Evolutionary conservation across 768 basidiomycete species (phyloP), one percentile per base, ranked within the genome.

Genomic region (Boletus sensibilis): DNA sequence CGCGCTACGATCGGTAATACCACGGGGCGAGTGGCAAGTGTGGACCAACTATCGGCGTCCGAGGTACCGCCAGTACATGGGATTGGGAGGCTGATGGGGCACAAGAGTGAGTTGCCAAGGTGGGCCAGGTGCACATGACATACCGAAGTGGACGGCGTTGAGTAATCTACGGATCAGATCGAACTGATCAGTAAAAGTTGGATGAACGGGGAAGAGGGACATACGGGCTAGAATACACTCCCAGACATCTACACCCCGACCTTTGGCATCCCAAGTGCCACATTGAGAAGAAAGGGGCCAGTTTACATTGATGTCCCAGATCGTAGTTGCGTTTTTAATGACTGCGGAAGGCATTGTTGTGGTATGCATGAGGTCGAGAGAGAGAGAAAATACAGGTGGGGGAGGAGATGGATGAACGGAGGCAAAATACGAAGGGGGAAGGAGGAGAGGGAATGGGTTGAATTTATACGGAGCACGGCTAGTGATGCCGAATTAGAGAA

Each of bases 161-260:
- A 86, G 50, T 83, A 74, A 73, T 89, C 87, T 88, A 53, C 48
- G 52, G 50, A 47, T 57, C 49, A 43, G 10, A 45, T 55, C 50
- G 23, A 14, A 7, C 4, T 49, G n/a, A 35, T 54, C 52, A 64
- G 57, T 13, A 43, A 48, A 18, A 40, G 38, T 21, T 23, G 40
- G 12, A 23, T 20, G 37, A n/a, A 39, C 20, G 45, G 20, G n/a
- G 41, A 52, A 33, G 53, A 38, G 27, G 50, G 59, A 37, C 50
- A 72, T 71, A 89, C 88, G 88, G 63, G 82, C 80, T 70, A 76
- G 72, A 52, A 88, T 75, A 67, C 88, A 90, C 64, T 90, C 87
- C 87, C 87, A 90, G 52, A 90, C 80, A 53, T 88, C 85, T 40
- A 90, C 88, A 27, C 85, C 82, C 39, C 82, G 80, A 50, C 82